Conservation (phyloP, 495 filamentous ascomycete genomes). For the Penicillium canariense region DNA sequence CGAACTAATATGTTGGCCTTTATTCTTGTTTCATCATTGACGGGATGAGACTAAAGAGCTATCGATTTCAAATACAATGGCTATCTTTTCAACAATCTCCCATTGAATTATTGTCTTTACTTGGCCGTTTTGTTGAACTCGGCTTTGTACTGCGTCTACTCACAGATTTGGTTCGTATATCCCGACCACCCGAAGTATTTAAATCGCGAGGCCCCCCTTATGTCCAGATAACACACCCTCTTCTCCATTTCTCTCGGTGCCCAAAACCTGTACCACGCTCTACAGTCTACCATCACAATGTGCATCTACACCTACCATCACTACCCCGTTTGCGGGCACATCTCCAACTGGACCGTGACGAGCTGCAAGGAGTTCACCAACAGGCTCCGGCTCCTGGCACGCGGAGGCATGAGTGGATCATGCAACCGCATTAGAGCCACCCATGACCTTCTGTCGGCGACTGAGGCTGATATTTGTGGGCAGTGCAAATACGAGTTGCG, state of each 20-base stretch:
- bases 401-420: background rate
- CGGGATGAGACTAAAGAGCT: background rate
- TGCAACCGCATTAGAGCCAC: constrained; percentile 4
- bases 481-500: constrained; percentile 15
- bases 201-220: background rate
- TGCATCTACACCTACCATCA: constrained; percentile 30
- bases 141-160: background rate
- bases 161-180: too few species aligned
- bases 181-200: background rate
- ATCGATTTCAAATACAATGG: background rate
- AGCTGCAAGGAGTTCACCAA: constrained; percentile 26
- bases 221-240: too few species aligned
- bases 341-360: constrained; percentile 26
- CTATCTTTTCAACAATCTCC: background rate
- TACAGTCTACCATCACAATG: constrained; percentile 16
- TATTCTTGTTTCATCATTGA: background rate
- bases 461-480: constrained; percentile 4
- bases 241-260: too few species aligned
- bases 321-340: constrained; percentile 30
- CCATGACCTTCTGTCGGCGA: constrained; percentile 5
- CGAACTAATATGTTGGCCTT: background rate
- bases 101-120: background rate
- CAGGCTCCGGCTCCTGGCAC: constrained; percentile 12
- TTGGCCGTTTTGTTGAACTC: too few species aligned
- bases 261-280: background rate